Conservation (phyloP, 169 alveolate species). For the Plasmodium falciparum region DNA sequence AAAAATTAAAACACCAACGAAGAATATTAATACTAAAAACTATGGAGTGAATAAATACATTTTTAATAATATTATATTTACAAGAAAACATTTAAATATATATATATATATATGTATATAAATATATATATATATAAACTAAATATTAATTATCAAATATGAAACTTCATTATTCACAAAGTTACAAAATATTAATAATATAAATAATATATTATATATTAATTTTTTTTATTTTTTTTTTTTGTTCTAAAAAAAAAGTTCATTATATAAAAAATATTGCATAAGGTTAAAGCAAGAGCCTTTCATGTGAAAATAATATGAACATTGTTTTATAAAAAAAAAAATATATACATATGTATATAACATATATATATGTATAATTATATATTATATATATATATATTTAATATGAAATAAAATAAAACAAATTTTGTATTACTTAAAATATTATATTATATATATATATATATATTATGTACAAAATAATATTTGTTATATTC, state of each 20-base stretch:
- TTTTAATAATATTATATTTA: background rate
- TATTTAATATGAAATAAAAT: no score
- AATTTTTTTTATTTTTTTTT: constrained; percentile 10
- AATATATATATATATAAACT: constrained; percentile 19
- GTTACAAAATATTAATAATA: constrained; percentile 22
- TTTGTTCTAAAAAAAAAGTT: background rate
- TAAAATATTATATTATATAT: no score
- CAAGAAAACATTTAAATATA: background rate
- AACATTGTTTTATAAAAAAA: no score
- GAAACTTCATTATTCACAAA: constrained; percentile 17
- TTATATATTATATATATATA: no score
- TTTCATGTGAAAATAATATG: no score
- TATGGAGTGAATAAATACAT: constrained; percentile 9
- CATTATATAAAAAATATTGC: background rate
- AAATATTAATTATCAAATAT: constrained; percentile 1
- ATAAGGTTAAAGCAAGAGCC: no score
- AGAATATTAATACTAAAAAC: constrained; percentile 31
- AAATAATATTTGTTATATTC: no score
- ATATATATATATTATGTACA: no score
- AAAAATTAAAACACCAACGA: constrained; percentile 10
- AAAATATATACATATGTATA: no score
- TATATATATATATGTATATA: constrained; percentile 18
- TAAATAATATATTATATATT: background rate
- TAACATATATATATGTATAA: no score
- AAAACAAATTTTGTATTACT: no score